Base-by-base conservation (phyloP, 768 basidiomycete genomes). In the Jaapia argillacea region DNA sequence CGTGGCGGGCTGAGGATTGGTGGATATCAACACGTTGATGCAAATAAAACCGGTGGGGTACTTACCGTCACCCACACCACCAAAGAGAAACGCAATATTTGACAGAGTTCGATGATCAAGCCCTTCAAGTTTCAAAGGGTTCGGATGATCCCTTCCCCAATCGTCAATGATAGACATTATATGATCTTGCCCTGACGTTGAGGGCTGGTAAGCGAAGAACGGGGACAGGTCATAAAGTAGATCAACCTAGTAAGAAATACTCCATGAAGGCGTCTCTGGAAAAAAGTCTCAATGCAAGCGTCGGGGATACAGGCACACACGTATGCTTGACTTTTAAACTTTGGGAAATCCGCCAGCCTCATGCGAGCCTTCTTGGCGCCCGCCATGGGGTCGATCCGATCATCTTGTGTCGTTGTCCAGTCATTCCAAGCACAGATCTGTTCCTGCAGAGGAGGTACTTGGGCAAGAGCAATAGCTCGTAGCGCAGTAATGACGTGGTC, bases 101-200 rank as follows among this genome's bases (percentile, higher is more conserved):
- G 48, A 47, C 1, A 54, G 51, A 16, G 49, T 45, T 12, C 36
- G 43, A 18, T 51, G 42, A 14, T 45, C 45, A 24, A 58, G 43
- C 3, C 41, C 27, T 5, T 44, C 42, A 3, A 60, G 27, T 18
- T 54, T 47, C 1, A 61, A 36, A 7, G 55, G 55, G 37, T 55
- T 48, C 13, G 45, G 38, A 27, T 51, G 43, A 20, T 51, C 45
- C 4, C 45, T 41, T 20, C 54, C 58, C 58, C 58, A 60, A 40
- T 53, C 57, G 22, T 56, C 48, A 13, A 55, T 37, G 6, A 61
- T 48, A 5, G 57, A 60, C 18, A 60, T 54, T 36, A 58, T 40
- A 24, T 54, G 48, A 40, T 61, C 58, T 7, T 50, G 54, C 0
- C 60, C 57, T 22, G 58, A 44, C 47, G 12, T 27, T 36, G 24